A percentile compares a stretch with the other conserved stretches of the same genome.
phyloP scores from a whole-genome alignment of 306 rosid species.

The Carpinus viminea region DNA sequence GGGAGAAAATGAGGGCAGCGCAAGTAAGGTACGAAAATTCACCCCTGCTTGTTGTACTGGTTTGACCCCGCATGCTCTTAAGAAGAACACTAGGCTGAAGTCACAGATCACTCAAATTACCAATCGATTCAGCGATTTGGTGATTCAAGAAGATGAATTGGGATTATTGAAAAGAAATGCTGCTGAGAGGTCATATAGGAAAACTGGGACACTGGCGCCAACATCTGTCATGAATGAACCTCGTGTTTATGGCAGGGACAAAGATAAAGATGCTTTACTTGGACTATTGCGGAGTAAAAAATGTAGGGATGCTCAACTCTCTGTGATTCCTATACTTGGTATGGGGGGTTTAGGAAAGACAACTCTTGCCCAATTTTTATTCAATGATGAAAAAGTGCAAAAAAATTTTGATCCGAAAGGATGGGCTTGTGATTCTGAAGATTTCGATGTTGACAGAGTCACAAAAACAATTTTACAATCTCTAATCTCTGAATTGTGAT shows the following conservation, averaged over 20 bases:
- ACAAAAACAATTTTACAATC: background rate
- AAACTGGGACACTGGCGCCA: background rate
- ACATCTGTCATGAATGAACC: background rate
- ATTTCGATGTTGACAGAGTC: background rate
- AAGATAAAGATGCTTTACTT: background rate
- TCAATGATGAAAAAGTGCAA: background rate
- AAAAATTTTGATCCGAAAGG: background rate
- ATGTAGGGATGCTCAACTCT: background rate
- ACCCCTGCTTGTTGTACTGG: background rate
- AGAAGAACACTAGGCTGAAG: background rate
- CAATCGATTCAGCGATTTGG: background rate
- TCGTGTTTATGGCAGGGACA: background rate
- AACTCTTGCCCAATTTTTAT: background rate
- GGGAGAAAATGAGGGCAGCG: no score
- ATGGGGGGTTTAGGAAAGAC: constrained; percentile 6
- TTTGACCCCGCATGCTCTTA: background rate
- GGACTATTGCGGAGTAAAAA: background rate
- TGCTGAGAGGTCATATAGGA: no score
- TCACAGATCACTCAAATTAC: background rate
- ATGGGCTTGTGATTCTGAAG: constrained; percentile 1
- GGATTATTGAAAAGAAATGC: background rate
- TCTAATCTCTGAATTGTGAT: background rate
- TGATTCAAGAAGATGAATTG: background rate
- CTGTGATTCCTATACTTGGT: background rate
- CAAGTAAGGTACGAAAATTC: background rate